phyloP scores from a whole-genome alignment of 305 asterid species.

The Salvia sclarea region DNA sequence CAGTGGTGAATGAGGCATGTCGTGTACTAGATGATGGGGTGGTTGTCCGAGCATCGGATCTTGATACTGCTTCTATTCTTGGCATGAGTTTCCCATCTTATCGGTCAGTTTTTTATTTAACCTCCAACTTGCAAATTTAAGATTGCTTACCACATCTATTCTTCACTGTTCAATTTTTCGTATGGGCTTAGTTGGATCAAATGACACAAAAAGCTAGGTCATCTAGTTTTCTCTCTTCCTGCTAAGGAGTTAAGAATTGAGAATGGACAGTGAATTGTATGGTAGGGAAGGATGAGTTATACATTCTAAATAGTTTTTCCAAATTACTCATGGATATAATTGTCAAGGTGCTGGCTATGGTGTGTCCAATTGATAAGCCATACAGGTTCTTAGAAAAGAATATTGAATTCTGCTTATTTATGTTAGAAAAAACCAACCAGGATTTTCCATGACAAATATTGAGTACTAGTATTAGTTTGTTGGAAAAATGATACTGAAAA shows the following conservation, averaged over 20 bases:
- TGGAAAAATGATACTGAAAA: slow-evolving; percentile 19
- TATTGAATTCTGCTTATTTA: neutral
- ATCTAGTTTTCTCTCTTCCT: slow-evolving; percentile 10
- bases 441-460: neutral
- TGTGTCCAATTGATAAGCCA: slow-evolving; percentile 14
- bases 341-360: slow-evolving; percentile 3
- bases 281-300: neutral
- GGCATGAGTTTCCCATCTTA: slow-evolving; percentile 98
- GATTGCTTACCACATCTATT: neutral
- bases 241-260: neutral
- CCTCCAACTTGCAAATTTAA: slow-evolving; percentile 8
- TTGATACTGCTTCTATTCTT: slow-evolving; percentile 86
- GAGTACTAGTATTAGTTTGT: slow-evolving; percentile 4
- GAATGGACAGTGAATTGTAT: neutral
- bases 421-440: neutral
- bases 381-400: neutral
- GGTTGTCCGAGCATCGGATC: slow-evolving; percentile 91
- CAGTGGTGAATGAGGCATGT: slow-evolving; percentile 94
- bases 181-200: neutral
- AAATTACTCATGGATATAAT: slow-evolving; percentile 4
- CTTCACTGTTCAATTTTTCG: neutral
- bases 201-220: neutral
- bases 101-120: slow-evolving; percentile 55
- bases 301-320: slow-evolving; percentile 7
- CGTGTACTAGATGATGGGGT: slow-evolving; percentile 87